Percentiles rank a stretch among this genome's conserved stretches.
Conservation (phyloP, 2,329 filamentous ascomycete species). For the Clonostachys solani region DNA sequence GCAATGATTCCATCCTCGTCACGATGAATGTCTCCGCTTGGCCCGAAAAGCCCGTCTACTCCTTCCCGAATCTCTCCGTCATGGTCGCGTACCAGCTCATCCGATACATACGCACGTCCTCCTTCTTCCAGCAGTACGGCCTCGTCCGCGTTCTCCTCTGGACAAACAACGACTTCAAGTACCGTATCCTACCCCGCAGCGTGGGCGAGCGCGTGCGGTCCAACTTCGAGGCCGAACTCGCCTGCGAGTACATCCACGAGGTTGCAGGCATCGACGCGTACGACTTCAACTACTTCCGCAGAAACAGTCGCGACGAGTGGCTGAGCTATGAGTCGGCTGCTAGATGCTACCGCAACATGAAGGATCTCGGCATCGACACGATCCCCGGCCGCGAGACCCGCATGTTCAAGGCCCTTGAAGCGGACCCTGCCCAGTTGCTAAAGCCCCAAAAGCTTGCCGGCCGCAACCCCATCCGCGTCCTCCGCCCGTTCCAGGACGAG, state of each 20-base stretch:
- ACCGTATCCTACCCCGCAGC: slow-evolving; percentile 54
- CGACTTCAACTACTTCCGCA: slow-evolving; percentile 14
- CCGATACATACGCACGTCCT: slow-evolving; percentile 49
- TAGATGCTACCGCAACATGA: slow-evolving; percentile 40
- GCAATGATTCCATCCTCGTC: slow-evolving; percentile 72
- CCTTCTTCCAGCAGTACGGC: slow-evolving; percentile 71
- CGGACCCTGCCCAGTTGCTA: slow-evolving; percentile 10
- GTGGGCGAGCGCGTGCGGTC: slow-evolving; percentile 50
- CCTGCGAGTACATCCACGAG: slow-evolving; percentile 55
- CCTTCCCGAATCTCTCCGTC: slow-evolving; percentile 51
- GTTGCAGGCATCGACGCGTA: slow-evolving; percentile 39
- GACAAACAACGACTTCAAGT: slow-evolving; percentile 57
- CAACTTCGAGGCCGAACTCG: slow-evolving; percentile 55
- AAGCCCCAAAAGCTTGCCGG: slow-evolving; percentile 19
- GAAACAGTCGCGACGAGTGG: slow-evolving; percentile 35
- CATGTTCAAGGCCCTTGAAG: slow-evolving; percentile 13
- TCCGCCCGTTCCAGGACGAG: slow-evolving; percentile 35
- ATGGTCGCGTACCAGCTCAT: slow-evolving; percentile 61
- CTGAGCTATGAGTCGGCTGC: slow-evolving; percentile 42
- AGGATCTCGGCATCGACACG: slow-evolving; percentile 28
- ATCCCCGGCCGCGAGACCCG: slow-evolving; percentile 37
- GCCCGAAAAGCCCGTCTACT: slow-evolving; percentile 42
- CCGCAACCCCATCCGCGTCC: slow-evolving; percentile 15
- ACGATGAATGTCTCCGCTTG: slow-evolving; percentile 60
- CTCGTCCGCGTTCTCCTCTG: slow-evolving; percentile 76